Base-by-base conservation (phyloP, 352 stramenopile genomes). In the Peronosclerospora sorghi region DNA sequence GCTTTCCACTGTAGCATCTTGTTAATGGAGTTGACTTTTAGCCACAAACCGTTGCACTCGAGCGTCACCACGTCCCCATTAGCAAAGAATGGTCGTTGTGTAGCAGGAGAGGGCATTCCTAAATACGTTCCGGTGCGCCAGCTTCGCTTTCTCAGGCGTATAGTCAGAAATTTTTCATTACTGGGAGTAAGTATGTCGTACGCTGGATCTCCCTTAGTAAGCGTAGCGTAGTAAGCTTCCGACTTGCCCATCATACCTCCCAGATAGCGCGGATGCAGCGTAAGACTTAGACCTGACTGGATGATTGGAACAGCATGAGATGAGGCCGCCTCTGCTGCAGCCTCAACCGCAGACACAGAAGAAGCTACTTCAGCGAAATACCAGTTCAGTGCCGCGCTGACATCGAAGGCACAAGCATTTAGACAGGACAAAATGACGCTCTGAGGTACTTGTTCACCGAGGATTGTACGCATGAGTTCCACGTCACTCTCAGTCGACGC, bases 1-100 rank as follows among this genome's bases (percentile, higher is more conserved):
- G 75, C 74, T 44, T 88, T 90, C 80, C 80, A 93, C 52, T 93
- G 80, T 46, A 93, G 57, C 55, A 89, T 77, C 42, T 80, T 85
- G 58, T 89, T 82, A 3, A 89, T 58, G 19, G 75, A 73, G 24
- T 64, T 79, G 20, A 65, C 67, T 24, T 70, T 73, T 15, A 93
- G 76, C 81, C 81, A 93, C 2, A 90, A 55, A 0, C 81, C 81
- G 26, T 91, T 91, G 60, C 81, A 91, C 46, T 93, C 81, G 36
- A 93, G 69, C 35, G 78, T 89, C 8, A 93, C 78, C 10, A 93
- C 66, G 39, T 93, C 81, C 42, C 81, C 81, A 50, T 93, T 93
- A 32, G 71, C 69, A 23, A 93, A 83, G 35, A 63, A 78, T n/a
- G 78, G 68, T 12, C 65, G 61, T 41, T 83, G 75, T 7, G 62